A percentile compares a stretch with the other conserved stretches of the same genome.
Conservation (phyloP, 2,329 filamentous ascomycete genomes). For the Neonectria coccinea region DNA sequence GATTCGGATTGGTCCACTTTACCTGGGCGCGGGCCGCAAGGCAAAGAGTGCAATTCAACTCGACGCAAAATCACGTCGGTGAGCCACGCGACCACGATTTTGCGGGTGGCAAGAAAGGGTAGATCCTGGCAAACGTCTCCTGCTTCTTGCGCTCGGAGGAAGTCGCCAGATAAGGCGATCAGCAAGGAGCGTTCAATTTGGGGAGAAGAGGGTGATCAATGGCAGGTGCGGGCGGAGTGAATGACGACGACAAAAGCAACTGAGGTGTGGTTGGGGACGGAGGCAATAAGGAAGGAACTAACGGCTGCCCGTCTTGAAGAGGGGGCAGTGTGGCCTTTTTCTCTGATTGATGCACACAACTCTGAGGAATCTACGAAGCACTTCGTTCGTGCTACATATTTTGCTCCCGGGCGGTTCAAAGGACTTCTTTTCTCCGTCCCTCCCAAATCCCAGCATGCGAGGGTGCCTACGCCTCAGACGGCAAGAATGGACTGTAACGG, state of each 20-base stretch:
- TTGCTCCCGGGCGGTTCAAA: not conserved
- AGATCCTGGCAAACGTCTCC: conserved; percentile 21
- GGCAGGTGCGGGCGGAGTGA: conserved; percentile 3
- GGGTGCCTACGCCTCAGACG: not conserved
- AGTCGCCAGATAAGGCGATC: conserved; percentile 13
- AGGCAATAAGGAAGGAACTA: conserved; percentile 7
- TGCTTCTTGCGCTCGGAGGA: conserved; percentile 17
- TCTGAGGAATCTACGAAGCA: conserved; percentile 2
- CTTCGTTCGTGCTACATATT: not conserved
- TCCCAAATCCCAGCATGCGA: not conserved
- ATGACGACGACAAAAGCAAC: conserved; percentile 1
- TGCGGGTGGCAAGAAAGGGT: conserved; percentile 17
- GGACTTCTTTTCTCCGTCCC: conserved; percentile 3
- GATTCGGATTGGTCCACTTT: conserved; percentile 24
- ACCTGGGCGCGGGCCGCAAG: conserved; percentile 23
- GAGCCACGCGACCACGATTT: conserved; percentile 33
- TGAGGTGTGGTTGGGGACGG: not conserved
- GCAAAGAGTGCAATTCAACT: conserved; percentile 34
- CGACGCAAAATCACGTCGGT: conserved; percentile 45
- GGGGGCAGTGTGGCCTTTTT: conserved; percentile 22
- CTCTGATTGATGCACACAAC: conserved; percentile 7
- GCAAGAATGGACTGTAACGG: not conserved
- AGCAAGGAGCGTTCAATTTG: conserved; percentile 3
- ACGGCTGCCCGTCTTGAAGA: not conserved
- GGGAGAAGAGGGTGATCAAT: not conserved